Percentiles rank a stretch among this genome's conserved stretches.
Conservation (phyloP, 768 basidiomycete species). For the Naganishia vaughanmartiniae region DNA sequence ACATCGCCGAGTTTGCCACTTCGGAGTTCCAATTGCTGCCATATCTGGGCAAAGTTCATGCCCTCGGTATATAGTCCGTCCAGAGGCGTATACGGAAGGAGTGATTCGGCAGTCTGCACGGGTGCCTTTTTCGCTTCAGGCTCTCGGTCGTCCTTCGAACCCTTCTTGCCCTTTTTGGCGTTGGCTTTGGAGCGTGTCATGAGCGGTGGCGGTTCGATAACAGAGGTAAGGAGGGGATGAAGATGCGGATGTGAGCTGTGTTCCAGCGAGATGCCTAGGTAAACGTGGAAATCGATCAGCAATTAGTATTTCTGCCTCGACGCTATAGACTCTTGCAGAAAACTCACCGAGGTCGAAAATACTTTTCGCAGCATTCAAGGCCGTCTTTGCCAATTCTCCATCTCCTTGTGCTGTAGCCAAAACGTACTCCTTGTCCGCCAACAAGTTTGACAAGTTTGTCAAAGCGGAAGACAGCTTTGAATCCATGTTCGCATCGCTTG, state of each 20-base stretch:
- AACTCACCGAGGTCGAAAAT: slow-evolving; percentile 52
- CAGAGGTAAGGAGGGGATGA: slow-evolving; percentile 63
- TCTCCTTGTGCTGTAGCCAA: slow-evolving; percentile 42
- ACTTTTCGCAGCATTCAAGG: slow-evolving; percentile 48
- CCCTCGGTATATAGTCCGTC: slow-evolving; percentile 70
- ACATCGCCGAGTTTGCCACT: slow-evolving; percentile 67
- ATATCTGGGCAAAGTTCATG: slow-evolving; percentile 82
- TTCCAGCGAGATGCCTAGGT: slow-evolving; percentile 68
- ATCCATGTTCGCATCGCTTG: not conserved
- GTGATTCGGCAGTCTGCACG: slow-evolving; percentile 8
- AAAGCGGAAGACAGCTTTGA: slow-evolving; percentile 18
- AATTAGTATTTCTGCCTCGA: slow-evolving; percentile 64
- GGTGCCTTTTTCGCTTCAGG: not conserved
- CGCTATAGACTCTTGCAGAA: slow-evolving; percentile 49
- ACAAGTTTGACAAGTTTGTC: slow-evolving; percentile 30
- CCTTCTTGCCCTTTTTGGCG: slow-evolving; percentile 49
- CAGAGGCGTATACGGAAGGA: slow-evolving; percentile 64
- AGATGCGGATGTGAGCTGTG: slow-evolving; percentile 64
- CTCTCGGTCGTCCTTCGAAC: not conserved
- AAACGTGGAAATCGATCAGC: slow-evolving; percentile 54
- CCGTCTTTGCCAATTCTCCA: slow-evolving; percentile 37
- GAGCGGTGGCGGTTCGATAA: slow-evolving; percentile 63
- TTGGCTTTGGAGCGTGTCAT: slow-evolving; percentile 58
- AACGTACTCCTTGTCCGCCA: slow-evolving; percentile 40
- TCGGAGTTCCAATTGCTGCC: slow-evolving; percentile 88